Evolutionary conservation across 345 rosid genomes (phyloP).

Genomic region (Eutrema japonicum): DNA sequence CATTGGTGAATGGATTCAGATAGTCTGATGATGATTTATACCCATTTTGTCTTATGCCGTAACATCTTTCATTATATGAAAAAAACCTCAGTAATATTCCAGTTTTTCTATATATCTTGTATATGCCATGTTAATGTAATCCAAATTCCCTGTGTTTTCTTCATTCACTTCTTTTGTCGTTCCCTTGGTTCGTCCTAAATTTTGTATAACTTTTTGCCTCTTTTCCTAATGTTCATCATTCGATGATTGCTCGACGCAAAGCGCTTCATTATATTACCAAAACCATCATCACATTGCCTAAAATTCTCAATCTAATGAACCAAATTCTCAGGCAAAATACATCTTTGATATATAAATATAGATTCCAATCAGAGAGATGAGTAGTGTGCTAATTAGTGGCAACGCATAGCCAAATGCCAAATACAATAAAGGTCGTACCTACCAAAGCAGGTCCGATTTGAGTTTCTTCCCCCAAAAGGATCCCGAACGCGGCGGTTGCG

Average conservation of each 20-base stretch:
- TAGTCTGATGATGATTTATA: conserved; percentile 39
- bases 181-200: not conserved
- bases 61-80: conserved; percentile 10
- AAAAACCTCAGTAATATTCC: conserved; percentile 11
- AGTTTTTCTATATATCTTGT: not conserved
- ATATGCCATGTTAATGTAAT: conserved; percentile 25
- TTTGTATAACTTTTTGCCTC: not conserved
- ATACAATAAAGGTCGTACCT: conserved; percentile 68
- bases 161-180: not conserved
- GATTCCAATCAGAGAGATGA: not conserved
- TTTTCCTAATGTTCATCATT: too few relatives aligned
- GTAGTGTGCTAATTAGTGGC: not conserved
- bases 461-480: conserved; percentile 74
- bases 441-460: conserved; percentile 58
- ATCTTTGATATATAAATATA: not conserved
- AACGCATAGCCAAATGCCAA: conserved; percentile 83
- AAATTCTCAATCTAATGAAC: too few relatives aligned
- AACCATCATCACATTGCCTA: too few relatives aligned
- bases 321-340: not conserved
- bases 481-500: conserved; percentile 80
- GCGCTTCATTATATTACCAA: too few relatives aligned
- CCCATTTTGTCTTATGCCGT: conserved; percentile 24
- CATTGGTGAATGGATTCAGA: conserved; percentile 55
- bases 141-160: conserved; percentile 9
- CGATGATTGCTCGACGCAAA: too few relatives aligned